Conservation (phyloP, 306 rosid species). For the Malus sieversii region DNA sequence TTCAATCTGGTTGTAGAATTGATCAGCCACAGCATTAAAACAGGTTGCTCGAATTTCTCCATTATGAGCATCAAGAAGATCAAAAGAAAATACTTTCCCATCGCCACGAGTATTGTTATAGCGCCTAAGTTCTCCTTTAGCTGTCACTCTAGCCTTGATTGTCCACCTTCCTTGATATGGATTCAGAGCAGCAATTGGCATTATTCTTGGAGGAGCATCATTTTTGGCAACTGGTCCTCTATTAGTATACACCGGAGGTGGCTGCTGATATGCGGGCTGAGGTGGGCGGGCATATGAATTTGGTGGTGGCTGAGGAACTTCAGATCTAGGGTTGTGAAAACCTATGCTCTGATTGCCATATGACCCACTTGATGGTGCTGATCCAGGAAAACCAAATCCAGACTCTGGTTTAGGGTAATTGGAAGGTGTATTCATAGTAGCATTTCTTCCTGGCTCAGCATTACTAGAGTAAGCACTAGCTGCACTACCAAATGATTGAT, state of each 20-base stretch:
- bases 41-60: constrained; percentile 90
- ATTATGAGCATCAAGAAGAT: constrained; percentile 69
- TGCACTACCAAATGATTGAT: constrained; percentile 25
- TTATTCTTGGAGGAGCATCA: constrained; percentile 69
- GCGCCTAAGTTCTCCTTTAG: constrained; percentile 67
- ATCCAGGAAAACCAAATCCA: constrained; percentile 23
- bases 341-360: constrained; percentile 47
- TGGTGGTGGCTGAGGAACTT: constrained; percentile 34
- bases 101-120: constrained; percentile 72
- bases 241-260: constrained; percentile 55
- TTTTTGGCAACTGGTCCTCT: constrained; percentile 66
- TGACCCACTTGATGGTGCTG: constrained; percentile 35
- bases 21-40: constrained; percentile 80
- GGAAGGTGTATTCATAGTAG: constrained; percentile 30
- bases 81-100: constrained; percentile 89
- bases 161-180: constrained; percentile 76
- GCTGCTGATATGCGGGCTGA: constrained; percentile 54
- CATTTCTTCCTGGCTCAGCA: constrained; percentile 36
- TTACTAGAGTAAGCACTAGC: constrained; percentile 17
- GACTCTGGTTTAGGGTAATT: constrained; percentile 19
- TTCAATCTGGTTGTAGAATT: constrained; percentile 63
- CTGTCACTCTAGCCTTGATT: constrained; percentile 84
- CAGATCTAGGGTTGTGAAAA: constrained; percentile 35
- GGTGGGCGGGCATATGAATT: constrained; percentile 37
- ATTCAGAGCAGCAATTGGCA: constrained; percentile 72